Evolutionary conservation across 257 asterid species (phyloP), one percentile per base, ranked within the genome.

Genomic region (Pogostemon cablin): DNA sequence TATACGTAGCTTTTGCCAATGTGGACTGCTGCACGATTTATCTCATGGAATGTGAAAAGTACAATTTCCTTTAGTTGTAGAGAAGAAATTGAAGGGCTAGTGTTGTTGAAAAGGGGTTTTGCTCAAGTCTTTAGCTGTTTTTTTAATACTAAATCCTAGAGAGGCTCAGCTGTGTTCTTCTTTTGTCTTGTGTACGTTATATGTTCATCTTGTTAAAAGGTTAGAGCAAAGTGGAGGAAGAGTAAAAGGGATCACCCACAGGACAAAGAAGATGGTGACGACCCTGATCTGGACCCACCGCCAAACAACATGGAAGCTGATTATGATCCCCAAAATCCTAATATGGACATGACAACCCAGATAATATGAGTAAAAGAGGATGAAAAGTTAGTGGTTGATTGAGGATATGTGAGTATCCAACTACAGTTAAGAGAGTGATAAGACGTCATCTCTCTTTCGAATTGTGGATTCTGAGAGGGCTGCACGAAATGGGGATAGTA

Each of bases 381-480:
- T 67, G 99, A 95, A 71, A 72, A 67, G 82, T 81, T 15, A 81
- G 76, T 35, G 88, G 77, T 35, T 93, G 88, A 39, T 69, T 76
- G 35, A 86, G 81, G 49, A 77, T 95, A 37, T 76, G 84, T 52
- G 92, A 85, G 61, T 95, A 91, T 63, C 99, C 99, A 3, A 6
- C 76, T 25, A 98, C 83, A 7, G 66, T 88, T 40, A 88, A 80
- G 85, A 90, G 93, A 75, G 80, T 71, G 35, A 86, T 95, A 11
- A 74, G 37, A 35, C 81, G 95, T 87, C 99, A 6, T 91, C 92
- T 0, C 92, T 95, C 62, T 70, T 83, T 38, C 68, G 77, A 20
- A 77, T 84, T 58, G 90, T 86, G 72, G 92, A 87, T 4, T 78
- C 73, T 15, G 99, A 91, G 86, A 86, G 79, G 80, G 91, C 90